Conservation (phyloP, 495 filamentous ascomycete genomes). For the Trichocladium antarcticum region DNA sequence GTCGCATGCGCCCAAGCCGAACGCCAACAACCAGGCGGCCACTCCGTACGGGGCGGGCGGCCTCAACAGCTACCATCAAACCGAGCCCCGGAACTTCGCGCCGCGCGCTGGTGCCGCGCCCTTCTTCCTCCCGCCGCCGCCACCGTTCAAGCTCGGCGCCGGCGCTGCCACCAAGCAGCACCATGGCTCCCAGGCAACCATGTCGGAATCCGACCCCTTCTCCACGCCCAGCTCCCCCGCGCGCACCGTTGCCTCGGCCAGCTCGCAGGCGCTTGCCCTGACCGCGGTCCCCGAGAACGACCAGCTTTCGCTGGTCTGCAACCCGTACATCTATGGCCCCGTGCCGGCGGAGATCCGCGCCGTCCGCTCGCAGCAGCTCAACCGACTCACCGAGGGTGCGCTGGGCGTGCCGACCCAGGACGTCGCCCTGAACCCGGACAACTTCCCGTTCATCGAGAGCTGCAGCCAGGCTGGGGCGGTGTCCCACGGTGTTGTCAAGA, state of each 20-base stretch:
- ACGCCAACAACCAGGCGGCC: neutral
- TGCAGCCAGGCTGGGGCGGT: slow-evolving; percentile 6
- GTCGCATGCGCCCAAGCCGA: slow-evolving; percentile 10
- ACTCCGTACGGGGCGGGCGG: neutral
- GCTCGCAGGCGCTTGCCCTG: neutral
- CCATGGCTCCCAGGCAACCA: neutral
- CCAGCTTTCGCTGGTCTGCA: neutral
- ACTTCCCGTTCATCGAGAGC: slow-evolving; percentile 37
- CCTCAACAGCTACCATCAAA: slow-evolving; percentile 10
- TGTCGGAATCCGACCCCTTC: slow-evolving; percentile 4
- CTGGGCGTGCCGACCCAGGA: slow-evolving; percentile 22
- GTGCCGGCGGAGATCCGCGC: slow-evolving; percentile 7
- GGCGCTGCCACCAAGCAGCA: neutral
- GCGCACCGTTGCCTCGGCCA: neutral
- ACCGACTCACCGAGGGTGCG: slow-evolving; percentile 16
- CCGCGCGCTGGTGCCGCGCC: slow-evolving; percentile 3
- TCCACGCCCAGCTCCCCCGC: neutral
- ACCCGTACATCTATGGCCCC: neutral
- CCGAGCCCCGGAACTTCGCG: slow-evolving; percentile 20
- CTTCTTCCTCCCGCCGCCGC: slow-evolving; percentile 6
- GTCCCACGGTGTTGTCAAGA: slow-evolving; percentile 24
- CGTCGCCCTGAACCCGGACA: slow-evolving; percentile 21
- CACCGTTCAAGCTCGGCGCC: slow-evolving; percentile 2
- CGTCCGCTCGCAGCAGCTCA: slow-evolving; percentile 23
- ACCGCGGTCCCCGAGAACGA: neutral